Evolutionary conservation across 2,329 filamentous ascomycete genomes (phyloP).

Genomic region (Penicillium sp.): DNA sequence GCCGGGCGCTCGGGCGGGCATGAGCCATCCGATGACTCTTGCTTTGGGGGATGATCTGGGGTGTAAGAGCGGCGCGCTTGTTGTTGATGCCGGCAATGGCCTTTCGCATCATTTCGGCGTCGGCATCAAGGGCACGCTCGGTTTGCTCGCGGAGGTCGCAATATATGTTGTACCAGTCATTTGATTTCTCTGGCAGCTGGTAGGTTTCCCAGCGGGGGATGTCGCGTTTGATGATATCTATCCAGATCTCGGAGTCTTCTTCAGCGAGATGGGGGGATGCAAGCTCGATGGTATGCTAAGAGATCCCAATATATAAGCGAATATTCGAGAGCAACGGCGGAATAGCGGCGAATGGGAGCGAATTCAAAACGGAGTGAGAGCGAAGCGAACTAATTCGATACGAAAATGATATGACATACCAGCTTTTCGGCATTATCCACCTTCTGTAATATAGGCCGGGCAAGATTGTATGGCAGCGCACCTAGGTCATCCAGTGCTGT

Average conservation of each 20-base stretch:
- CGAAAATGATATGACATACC: conserved; percentile 40
- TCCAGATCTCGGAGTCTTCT: conserved; percentile 73
- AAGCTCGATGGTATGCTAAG: conserved; percentile 63
- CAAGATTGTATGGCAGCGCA: conserved; percentile 66
- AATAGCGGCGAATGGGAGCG: background rate
- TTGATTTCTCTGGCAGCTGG: conserved; percentile 65
- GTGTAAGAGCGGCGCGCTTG: conserved; percentile 59
- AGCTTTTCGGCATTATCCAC: conserved; percentile 76
- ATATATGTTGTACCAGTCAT: conserved; percentile 79
- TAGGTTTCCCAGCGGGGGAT: conserved; percentile 70
- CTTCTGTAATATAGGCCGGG: conserved; percentile 68
- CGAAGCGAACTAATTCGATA: background rate
- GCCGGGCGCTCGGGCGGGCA: conserved; percentile 30
- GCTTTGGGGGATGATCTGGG: conserved; percentile 53
- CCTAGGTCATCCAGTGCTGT: conserved; percentile 69
- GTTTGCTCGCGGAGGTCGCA: conserved; percentile 65
- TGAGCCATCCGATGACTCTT: conserved; percentile 29
- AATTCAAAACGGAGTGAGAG: background rate
- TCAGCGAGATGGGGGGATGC: conserved; percentile 75
- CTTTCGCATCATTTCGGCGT: conserved; percentile 60
- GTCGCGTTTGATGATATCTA: conserved; percentile 74
- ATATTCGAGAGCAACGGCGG: background rate
- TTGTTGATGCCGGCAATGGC: conserved; percentile 61
- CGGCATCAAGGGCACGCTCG: conserved; percentile 57
- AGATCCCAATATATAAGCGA: conserved; percentile 2